phyloP scores from a whole-genome alignment of 164 flowering plant genomes.

The Aristolochia fimbriata region DNA sequence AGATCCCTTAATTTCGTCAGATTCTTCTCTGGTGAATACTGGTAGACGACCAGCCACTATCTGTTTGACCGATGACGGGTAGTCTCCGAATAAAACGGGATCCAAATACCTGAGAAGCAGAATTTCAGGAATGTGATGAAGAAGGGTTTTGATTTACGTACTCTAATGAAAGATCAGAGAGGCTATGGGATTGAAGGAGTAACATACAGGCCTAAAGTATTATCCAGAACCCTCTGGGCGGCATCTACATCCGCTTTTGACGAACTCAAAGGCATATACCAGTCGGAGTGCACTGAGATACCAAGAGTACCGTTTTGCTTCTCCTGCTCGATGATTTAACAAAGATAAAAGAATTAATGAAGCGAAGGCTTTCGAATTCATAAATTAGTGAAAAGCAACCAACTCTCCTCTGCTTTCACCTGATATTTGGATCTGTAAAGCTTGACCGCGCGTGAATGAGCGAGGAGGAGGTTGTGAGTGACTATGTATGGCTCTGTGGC shows the following conservation, averaged over 20 bases:
- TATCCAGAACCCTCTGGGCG: conserved; percentile 18
- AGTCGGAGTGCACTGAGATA: conserved; percentile 17
- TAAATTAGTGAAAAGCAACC: background rate
- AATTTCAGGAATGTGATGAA: background rate
- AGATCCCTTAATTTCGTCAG: conserved; percentile 17
- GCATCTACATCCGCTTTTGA: conserved; percentile 12
- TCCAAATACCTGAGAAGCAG: conserved; percentile 13
- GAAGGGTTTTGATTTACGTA: background rate
- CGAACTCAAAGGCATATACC: conserved; percentile 18
- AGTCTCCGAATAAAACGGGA: conserved; percentile 19
- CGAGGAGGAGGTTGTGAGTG: conserved; percentile 31
- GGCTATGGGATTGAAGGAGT: background rate
- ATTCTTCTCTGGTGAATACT: conserved; percentile 15
- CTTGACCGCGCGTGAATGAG: conserved; percentile 31
- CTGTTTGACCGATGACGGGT: conserved; percentile 16
- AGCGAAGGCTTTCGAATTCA: background rate
- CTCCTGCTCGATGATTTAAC: conserved; percentile 7
- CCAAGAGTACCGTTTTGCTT: conserved; percentile 17
- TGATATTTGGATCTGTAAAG: conserved; percentile 25
- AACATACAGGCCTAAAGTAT: conserved; percentile 20
- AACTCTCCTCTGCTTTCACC: conserved; percentile 8
- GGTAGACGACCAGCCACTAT: conserved; percentile 17
- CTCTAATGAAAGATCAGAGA: too few species aligned
- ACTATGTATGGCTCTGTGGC: conserved; percentile 34
- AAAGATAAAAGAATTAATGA: background rate